These are phyloP conservation scores for Trapa bicornis DNA, from an alignment of 345 rosid species.

Conservation along the genomic window DNA sequence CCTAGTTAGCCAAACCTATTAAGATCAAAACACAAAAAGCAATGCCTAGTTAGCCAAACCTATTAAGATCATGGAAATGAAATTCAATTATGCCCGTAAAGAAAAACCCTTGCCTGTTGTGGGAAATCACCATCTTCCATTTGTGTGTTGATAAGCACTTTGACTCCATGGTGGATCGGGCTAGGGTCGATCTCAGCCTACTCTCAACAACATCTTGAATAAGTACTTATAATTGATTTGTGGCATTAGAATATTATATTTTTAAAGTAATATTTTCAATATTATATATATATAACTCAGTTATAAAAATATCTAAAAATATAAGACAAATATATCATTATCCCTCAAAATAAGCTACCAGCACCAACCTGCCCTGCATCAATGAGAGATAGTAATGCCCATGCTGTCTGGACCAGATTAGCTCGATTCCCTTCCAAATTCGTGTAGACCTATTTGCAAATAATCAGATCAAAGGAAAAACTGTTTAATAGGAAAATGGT, in stretches of 20 bases:
- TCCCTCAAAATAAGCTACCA: neutral
- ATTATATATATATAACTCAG: no score
- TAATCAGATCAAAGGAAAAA: neutral
- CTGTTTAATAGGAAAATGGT: no score
- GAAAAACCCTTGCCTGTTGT: constrained; percentile 11
- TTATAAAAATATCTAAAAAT: no score
- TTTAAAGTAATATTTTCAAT: no score
- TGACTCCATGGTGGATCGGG: constrained; percentile 31
- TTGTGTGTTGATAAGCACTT: constrained; percentile 32
- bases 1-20: no score
- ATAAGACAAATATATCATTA: no score
- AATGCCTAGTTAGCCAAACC: no score
- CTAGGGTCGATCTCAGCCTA: constrained; percentile 21
- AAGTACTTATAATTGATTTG: neutral
- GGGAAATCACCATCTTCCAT: constrained; percentile 52
- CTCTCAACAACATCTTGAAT: neutral
- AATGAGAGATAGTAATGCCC: constrained; percentile 40
- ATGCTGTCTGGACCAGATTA: constrained; percentile 41
- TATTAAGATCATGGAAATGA: no score
- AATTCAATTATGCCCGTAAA: no score
- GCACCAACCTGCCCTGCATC: constrained; percentile 33
- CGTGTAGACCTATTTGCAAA: constrained; percentile 22
- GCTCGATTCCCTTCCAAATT: constrained; percentile 26
- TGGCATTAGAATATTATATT: no score
- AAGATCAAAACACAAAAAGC: no score